A percentile compares a stretch with the other conserved stretches of the same genome.
These are phyloP conservation scores for Crithidia thermophila DNA, from an alignment of 208 protist genomes.

Conservation along the genomic window DNA sequence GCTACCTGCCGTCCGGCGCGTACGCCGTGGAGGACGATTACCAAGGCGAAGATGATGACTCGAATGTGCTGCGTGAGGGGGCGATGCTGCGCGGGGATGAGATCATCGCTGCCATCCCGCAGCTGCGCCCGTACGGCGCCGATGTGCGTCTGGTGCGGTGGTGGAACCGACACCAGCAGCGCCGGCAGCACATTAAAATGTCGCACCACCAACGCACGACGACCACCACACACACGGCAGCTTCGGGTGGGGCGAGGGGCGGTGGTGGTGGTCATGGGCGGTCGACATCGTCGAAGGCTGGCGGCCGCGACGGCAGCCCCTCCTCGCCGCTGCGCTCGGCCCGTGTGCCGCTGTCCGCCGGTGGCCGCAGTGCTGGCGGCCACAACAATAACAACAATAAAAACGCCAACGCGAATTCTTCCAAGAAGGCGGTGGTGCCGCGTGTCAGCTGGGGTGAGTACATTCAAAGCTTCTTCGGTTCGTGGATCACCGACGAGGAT, in stretches of 20 bases:
- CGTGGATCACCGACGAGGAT: constrained; percentile 33
- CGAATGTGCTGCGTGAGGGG: constrained; percentile 41
- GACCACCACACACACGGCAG: constrained; percentile 3
- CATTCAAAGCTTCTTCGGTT: neutral
- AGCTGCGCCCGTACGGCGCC: constrained; percentile 67
- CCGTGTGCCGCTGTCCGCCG: neutral
- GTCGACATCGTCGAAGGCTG: too few relatives aligned
- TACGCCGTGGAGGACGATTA: constrained; percentile 33
- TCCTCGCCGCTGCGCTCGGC: constrained; percentile 3
- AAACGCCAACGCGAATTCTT: too few relatives aligned
- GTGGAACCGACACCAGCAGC: constrained; percentile 62
- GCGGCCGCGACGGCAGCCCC: too few relatives aligned
- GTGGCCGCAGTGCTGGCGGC: neutral
- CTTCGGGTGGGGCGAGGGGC: neutral
- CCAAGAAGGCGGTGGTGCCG: neutral
- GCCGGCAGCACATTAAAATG: constrained; percentile 21
- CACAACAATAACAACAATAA: too few relatives aligned
- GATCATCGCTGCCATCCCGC: constrained; percentile 62
- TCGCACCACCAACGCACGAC: constrained; percentile 10
- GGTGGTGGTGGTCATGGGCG: neutral
- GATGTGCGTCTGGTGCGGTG: constrained; percentile 58
- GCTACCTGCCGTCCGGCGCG: constrained; percentile 30
- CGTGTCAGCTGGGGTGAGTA: constrained; percentile 2
- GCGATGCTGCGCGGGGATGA: constrained; percentile 73
- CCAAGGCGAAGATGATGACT: constrained; percentile 26